phyloP scores from a whole-genome alignment of 306 rosid species.

The Lathyrus aphaca region DNA sequence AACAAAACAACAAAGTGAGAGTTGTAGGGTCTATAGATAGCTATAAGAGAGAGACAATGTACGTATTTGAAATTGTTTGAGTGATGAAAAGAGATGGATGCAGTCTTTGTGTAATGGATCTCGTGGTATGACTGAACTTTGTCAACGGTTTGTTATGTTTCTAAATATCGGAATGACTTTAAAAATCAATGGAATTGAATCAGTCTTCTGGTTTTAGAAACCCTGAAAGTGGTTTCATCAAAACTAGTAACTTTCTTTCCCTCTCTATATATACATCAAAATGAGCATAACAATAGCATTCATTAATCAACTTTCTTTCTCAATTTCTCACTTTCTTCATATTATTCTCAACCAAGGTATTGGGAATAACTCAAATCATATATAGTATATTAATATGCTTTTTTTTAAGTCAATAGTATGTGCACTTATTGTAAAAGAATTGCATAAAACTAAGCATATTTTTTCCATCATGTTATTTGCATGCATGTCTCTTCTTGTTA shows the following conservation, averaged over 20 bases:
- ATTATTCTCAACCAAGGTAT: slow-evolving; percentile 40
- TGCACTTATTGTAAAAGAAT: background rate
- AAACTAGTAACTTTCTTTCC: slow-evolving; percentile 49
- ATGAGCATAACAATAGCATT: slow-evolving; percentile 7
- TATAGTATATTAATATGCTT: background rate
- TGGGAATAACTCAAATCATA: background rate
- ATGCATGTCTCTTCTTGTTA: background rate
- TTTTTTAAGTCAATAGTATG: background rate
- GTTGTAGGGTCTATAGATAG: slow-evolving; percentile 32
- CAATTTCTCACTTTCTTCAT: slow-evolving; percentile 9
- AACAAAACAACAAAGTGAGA: slow-evolving; percentile 11
- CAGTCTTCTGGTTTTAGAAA: slow-evolving; percentile 44
- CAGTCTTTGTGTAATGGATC: slow-evolving; percentile 27
- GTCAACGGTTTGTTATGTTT: slow-evolving; percentile 56
- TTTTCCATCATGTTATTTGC: background rate
- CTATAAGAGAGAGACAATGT: slow-evolving; percentile 39
- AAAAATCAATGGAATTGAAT: slow-evolving; percentile 21
- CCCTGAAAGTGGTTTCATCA: slow-evolving; percentile 44
- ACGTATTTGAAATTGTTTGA: background rate
- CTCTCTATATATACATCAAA: slow-evolving; percentile 37
- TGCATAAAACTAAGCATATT: background rate
- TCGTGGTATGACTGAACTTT: slow-evolving; percentile 52
- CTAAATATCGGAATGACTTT: background rate
- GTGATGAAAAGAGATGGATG: slow-evolving; percentile 21
- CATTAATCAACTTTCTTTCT: slow-evolving; percentile 11